Conservation (phyloP, 768 basidiomycete species). For the Pholiota conissans region DNA sequence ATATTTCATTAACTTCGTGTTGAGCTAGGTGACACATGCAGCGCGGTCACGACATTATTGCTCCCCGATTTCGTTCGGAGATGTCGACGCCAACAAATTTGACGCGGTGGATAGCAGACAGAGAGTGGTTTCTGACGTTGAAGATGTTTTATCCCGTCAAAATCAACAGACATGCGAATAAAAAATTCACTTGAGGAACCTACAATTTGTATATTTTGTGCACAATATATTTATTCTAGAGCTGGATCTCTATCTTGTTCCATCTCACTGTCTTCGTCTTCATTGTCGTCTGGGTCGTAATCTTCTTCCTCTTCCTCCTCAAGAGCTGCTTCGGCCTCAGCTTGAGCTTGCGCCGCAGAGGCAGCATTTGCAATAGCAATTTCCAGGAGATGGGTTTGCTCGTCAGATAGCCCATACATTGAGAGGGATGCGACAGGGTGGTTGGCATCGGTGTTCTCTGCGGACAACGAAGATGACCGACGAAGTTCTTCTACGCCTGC, state of each 20-base stretch:
- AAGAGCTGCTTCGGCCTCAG: constrained; percentile 74
- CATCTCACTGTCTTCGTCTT: constrained; percentile 36
- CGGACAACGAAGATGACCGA: constrained; percentile 15
- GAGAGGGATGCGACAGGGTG: constrained; percentile 46
- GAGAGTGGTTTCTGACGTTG: constrained; percentile 20
- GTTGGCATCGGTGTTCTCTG: constrained; percentile 18
- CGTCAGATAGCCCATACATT: constrained; percentile 70
- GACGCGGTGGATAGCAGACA: constrained; percentile 4
- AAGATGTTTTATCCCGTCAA: constrained; percentile 25
- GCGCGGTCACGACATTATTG: constrained; percentile 11
- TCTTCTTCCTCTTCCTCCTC: constrained; percentile 68
- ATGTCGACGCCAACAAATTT: constrained; percentile 10
- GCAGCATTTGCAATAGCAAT: constrained; percentile 76
- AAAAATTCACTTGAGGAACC: constrained; percentile 21
- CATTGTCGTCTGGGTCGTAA: constrained; percentile 43
- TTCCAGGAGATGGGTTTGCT: constrained; percentile 68
- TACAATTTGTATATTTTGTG: constrained; percentile 18
- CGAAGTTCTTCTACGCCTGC: constrained; percentile 12
- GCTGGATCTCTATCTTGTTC: constrained; percentile 24
- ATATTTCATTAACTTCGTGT: constrained; percentile 4
- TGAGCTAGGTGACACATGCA: constrained; percentile 10
- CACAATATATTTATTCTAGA: constrained; percentile 17
- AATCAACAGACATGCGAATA: constrained; percentile 9
- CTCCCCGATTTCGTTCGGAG: constrained; percentile 18
- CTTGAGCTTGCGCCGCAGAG: constrained; percentile 73